Evolutionary conservation across 2,329 filamentous ascomycete species (phyloP).

Genomic region (Sarocladium kiliense): DNA sequence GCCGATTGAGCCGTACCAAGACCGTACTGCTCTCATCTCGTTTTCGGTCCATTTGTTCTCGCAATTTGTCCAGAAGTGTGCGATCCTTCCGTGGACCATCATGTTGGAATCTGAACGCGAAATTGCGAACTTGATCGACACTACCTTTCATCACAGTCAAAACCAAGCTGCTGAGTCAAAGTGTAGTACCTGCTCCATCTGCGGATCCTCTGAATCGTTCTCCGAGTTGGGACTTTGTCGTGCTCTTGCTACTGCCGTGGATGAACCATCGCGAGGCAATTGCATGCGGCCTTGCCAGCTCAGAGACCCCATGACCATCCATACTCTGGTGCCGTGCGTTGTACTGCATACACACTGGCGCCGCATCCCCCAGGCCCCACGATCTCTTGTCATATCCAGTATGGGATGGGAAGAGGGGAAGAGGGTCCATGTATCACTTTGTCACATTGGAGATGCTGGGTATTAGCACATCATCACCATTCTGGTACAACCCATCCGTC

Average conservation of each 20-base stretch:
- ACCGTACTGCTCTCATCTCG: neutral
- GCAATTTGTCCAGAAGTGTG: too few species aligned
- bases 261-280: neutral
- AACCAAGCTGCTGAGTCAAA: too few species aligned
- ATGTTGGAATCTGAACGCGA: too few species aligned
- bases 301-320: neutral
- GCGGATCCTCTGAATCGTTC: too few species aligned
- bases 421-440: neutral
- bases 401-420: neutral
- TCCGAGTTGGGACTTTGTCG: too few species aligned
- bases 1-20: constrained; percentile 3
- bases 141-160: too few species aligned
- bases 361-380: neutral
- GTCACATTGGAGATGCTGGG: neutral
- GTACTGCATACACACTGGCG: neutral
- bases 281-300: constrained; percentile 3
- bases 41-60: neutral
- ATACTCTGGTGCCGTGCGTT: neutral
- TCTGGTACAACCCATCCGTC: neutral
- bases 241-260: neutral
- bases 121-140: too few species aligned
- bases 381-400: neutral
- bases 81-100: too few species aligned
- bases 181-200: too few species aligned
- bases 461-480: neutral